Percentiles rank a stretch among this genome's conserved stretches.
phyloP scores from a whole-genome alignment of 73 alveolate genomes.

The Diophrys appendiculata region DNA sequence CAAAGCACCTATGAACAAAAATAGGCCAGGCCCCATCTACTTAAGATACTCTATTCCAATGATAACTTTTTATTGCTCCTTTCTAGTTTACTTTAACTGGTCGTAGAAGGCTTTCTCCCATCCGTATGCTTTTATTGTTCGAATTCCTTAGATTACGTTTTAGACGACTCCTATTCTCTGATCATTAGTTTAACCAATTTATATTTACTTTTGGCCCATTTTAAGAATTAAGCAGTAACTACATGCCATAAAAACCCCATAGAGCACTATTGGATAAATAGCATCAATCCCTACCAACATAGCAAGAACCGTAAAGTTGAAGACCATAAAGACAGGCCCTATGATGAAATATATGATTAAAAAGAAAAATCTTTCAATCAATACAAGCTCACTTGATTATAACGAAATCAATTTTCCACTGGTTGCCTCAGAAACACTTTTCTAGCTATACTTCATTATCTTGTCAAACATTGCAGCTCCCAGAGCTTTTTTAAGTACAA shows the following conservation, averaged over 20 bases:
- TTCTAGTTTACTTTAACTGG: conserved; percentile 6
- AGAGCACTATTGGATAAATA: neutral
- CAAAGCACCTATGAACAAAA: too few species aligned
- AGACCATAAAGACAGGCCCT: neutral
- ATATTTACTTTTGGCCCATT: neutral
- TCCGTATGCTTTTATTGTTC: conserved; percentile 50
- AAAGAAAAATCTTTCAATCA: neutral
- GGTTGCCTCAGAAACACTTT: neutral
- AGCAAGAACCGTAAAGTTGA: neutral
- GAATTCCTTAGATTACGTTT: conserved; percentile 19
- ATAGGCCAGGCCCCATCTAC: too few species aligned
- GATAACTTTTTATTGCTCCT: neutral
- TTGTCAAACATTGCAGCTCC: neutral
- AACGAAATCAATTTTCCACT: neutral
- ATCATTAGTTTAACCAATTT: neutral
- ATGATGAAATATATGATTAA: neutral
- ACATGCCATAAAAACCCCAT: too few species aligned
- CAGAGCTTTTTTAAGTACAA: neutral
- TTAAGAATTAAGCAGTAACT: neutral
- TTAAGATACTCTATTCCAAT: too few species aligned
- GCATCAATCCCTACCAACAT: neutral
- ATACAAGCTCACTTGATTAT: neutral
- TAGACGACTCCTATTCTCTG: conserved; percentile 13
- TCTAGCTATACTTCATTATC: neutral
- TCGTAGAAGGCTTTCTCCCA: conserved; percentile 38